Conservation (phyloP, 306 rosid species). For the Inga leiocalycina region DNA sequence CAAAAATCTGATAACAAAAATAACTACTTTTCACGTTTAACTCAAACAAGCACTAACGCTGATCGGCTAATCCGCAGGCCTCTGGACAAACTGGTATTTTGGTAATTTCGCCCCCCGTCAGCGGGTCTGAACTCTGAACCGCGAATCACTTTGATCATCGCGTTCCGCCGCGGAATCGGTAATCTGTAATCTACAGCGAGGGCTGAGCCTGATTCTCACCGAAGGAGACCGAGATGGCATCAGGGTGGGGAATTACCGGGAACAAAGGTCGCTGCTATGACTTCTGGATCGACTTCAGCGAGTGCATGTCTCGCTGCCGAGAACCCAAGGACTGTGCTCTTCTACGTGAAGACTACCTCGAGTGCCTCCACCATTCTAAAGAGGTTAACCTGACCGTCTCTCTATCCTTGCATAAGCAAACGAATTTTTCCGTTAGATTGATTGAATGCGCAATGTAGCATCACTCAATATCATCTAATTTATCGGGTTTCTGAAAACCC, state of each 20-base stretch:
- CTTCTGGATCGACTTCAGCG: conserved; percentile 98
- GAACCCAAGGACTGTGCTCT: conserved; percentile 90
- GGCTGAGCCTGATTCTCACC: not conserved
- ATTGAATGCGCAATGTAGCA: not conserved
- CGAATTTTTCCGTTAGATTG: not conserved
- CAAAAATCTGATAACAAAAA: no score
- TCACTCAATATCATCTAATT: not conserved
- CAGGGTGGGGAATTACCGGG: conserved; percentile 97
- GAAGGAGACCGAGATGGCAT: conserved; percentile 54
- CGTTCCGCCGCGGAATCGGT: not conserved
- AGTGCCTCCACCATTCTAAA: conserved; percentile 98
- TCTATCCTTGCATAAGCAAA: not conserved
- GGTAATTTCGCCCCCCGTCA: not conserved
- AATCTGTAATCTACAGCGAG: not conserved
- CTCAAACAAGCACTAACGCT: no score
- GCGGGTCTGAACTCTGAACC: not conserved
- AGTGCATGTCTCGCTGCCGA: conserved; percentile 95
- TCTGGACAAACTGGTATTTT: not conserved
- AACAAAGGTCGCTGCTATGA: conserved; percentile 99
- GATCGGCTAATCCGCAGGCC: not conserved
- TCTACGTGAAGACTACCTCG: conserved; percentile 98
- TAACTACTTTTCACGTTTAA: no score
- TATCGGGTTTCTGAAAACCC: conserved; percentile 25
- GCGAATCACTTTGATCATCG: not conserved
- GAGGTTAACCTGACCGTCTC: conserved; percentile 52